Evolutionary conservation across 1,284 basidiomycete genomes (phyloP).

Genomic region (Phlebopus sp.): DNA sequence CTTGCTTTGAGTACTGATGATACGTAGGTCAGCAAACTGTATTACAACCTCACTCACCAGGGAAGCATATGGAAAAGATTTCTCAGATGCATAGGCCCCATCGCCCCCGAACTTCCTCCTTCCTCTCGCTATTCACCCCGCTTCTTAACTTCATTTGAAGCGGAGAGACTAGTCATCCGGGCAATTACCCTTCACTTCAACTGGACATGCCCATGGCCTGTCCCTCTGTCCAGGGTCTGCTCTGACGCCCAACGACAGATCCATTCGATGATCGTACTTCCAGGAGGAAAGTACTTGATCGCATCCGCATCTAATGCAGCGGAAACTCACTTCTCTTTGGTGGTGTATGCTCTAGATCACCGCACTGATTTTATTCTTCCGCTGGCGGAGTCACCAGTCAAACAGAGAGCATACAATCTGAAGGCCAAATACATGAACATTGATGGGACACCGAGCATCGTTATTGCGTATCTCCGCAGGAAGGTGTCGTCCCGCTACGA

Average conservation of each 20-base stretch:
- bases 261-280: constrained; percentile 58
- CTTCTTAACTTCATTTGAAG: constrained; percentile 50
- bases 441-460: constrained; percentile 48
- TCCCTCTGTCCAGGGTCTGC: constrained; percentile 33
- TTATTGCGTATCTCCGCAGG: constrained; percentile 50
- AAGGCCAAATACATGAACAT: constrained; percentile 61
- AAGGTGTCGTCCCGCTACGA: constrained; percentile 30
- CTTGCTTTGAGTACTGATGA: constrained; percentile 2
- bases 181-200: constrained; percentile 60
- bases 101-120: constrained; percentile 62
- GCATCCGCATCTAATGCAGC: constrained; percentile 51
- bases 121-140: constrained; percentile 46
- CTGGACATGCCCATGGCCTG: constrained; percentile 46
- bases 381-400: constrained; percentile 50
- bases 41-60: constrained; percentile 62
- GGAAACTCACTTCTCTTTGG: constrained; percentile 46
- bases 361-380: constrained; percentile 43
- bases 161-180: constrained; percentile 60
- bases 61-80: constrained; percentile 69
- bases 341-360: constrained; percentile 58
- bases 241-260: constrained; percentile 45
- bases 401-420: constrained; percentile 54
- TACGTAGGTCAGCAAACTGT: constrained; percentile 49
- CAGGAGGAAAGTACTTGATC: constrained; percentile 68
- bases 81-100: constrained; percentile 48